Percentiles rank a stretch among this genome's conserved stretches.
Conservation (phyloP, 2,329 filamentous ascomycete species). For the Phaeomoniella chlamydospora region DNA sequence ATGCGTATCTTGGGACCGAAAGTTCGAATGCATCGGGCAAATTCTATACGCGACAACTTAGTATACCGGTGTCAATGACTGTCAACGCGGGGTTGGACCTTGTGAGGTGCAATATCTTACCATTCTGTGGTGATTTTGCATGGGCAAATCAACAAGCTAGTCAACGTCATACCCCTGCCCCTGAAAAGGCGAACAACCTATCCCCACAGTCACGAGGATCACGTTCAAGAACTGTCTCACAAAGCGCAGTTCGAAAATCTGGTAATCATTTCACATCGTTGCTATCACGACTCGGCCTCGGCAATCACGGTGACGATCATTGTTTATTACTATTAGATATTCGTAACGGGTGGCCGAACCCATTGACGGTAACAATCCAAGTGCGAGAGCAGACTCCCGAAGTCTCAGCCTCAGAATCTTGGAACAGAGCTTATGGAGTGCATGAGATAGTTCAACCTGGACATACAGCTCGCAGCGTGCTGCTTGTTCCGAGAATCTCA, state of each 20-base stretch:
- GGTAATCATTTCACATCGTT: constrained; percentile 29
- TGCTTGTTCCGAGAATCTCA: constrained; percentile 63
- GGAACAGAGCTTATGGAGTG: constrained; percentile 15
- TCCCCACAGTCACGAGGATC: background rate
- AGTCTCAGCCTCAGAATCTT: constrained; percentile 1
- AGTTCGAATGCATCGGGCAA: constrained; percentile 52
- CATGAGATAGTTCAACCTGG: constrained; percentile 38
- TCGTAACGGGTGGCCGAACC: constrained; percentile 78
- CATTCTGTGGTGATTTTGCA: constrained; percentile 55
- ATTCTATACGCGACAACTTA: constrained; percentile 75
- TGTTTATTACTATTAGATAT: constrained; percentile 73
- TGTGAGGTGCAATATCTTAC: constrained; percentile 62
- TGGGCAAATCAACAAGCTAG: constrained; percentile 32
- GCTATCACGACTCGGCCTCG: constrained; percentile 24
- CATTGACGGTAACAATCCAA: constrained; percentile 51
- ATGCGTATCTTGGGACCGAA: constrained; percentile 61
- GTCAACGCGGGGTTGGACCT: constrained; percentile 86
- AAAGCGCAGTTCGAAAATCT: constrained; percentile 10
- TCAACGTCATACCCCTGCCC: no score
- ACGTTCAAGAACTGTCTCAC: background rate
- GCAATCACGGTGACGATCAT: constrained; percentile 41
- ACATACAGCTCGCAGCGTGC: constrained; percentile 56
- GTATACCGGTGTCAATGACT: constrained; percentile 68
- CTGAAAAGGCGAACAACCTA: constrained; percentile 1
- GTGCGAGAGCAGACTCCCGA: constrained; percentile 18